Conservation (phyloP, 1,139 yeast species). For the Sugiyamaella sp. region DNA sequence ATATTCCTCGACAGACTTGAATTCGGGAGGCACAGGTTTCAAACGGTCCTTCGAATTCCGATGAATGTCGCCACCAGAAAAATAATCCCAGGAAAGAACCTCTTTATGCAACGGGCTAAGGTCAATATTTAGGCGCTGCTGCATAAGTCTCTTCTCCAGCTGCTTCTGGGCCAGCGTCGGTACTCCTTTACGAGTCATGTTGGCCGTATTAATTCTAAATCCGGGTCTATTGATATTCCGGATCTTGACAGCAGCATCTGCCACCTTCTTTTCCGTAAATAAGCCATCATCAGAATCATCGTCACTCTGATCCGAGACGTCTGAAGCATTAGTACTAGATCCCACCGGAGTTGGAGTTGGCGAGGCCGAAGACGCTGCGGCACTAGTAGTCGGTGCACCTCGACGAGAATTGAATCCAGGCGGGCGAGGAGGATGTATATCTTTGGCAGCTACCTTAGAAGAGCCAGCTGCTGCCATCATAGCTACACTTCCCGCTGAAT, state of each 20-base stretch:
- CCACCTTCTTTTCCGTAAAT: slow-evolving; percentile 29
- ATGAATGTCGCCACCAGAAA: slow-evolving; percentile 60
- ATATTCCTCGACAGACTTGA: slow-evolving; percentile 64
- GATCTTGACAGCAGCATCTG: slow-evolving; percentile 10
- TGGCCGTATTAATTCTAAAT: slow-evolving; percentile 12
- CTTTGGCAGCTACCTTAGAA: slow-evolving; percentile 28
- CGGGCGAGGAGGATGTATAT: slow-evolving; percentile 69
- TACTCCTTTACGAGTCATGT: slow-evolving; percentile 10
- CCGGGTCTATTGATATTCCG: slow-evolving; percentile 27
- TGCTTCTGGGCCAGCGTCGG: slow-evolving; percentile 44
- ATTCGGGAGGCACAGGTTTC: slow-evolving; percentile 36
- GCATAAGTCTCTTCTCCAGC: slow-evolving; percentile 75
- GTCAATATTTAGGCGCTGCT: slow-evolving; percentile 76
- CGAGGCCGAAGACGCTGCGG: slow-evolving; percentile 32
- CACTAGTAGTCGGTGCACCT: slow-evolving; percentile 28
- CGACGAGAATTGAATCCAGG: slow-evolving; percentile 69
- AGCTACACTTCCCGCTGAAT: slow-evolving; percentile 17
- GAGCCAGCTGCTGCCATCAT: slow-evolving; percentile 8
- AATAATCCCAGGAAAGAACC: slow-evolving; percentile 79
- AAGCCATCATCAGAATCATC: slow-evolving; percentile 37
- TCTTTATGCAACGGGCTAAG: slow-evolving; percentile 71
- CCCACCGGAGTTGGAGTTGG: slow-evolving; percentile 29
- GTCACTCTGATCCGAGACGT: slow-evolving; percentile 33
- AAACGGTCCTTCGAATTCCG: slow-evolving; percentile 38
- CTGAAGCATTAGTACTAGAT: not conserved